Base-by-base conservation (phyloP, 2,329 filamentous ascomycete genomes). In the Albophoma yamanashiensis region DNA sequence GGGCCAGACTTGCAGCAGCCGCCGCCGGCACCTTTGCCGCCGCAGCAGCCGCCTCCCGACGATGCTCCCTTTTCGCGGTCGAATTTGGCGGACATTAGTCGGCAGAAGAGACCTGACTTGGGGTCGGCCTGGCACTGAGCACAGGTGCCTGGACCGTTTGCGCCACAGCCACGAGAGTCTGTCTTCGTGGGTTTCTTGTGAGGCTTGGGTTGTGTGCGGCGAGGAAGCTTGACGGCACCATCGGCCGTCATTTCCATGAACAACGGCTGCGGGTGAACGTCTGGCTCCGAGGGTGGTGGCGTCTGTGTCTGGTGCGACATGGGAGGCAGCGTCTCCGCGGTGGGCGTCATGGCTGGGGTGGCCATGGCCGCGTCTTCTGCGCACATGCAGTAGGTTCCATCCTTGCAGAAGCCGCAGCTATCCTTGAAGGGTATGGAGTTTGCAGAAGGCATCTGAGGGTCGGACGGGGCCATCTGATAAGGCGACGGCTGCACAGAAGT, bases 301-400 rank as follows among this genome's bases (percentile, higher is more conserved):
- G 82, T 85, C 62, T 81, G 79, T 38, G 76, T 79, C 71, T 82
- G 82, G 63, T 77, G 72, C 15, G 70, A 77, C 58, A 76, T 70
- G 34, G 75, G 73, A 36, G 76, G 73, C 8, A 77, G 71, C 1
- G 74, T 71, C 47, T 78, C 75, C 17, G 59, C 56, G 7, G 75
- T 69, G 1, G 71, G 71, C 15, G 75, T 72, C 66, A 76, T 74
- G 57, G 74, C 72, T 1, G 76, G 72, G 39, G 72, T 74, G 12
- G 70, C 72, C 62, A 76, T 69, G 31, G 76, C 74, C 25, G 76
- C 73, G 47, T 64, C 63, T 64, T 92, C 89, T 31, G 89, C 89
- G 72, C 90, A 94, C 64, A 92, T 85, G 69, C 90, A 94, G 66
- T 90, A 90, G 0, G 88, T 92, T 5, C 89, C 89, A 62, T 92